Conservation (phyloP, 148 eudicot species). For the Heliamphora exappendiculata region DNA sequence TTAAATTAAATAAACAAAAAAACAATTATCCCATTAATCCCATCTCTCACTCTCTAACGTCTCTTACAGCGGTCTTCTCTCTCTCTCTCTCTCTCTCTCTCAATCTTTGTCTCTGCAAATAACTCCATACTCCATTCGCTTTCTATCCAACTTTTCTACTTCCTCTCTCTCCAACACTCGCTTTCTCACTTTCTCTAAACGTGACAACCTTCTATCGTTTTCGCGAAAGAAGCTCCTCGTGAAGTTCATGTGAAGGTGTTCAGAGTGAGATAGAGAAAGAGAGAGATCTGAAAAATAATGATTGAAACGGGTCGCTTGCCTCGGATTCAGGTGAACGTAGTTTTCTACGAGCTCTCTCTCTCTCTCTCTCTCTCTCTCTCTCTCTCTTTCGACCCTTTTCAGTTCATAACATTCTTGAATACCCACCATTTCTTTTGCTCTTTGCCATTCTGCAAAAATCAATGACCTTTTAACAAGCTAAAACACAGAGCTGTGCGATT, state of each 20-base stretch:
- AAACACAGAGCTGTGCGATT: neutral
- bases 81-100: neutral
- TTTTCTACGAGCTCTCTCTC: neutral
- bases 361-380: neutral
- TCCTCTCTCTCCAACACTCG: too few relatives aligned
- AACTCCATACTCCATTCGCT: neutral
- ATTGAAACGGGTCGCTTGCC: constrained; percentile 28
- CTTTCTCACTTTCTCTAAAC: neutral
- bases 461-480: neutral
- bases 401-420: neutral
- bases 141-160: neutral
- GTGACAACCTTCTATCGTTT: neutral
- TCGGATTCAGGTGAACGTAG: constrained; percentile 32
- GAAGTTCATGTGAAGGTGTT: constrained; percentile 4
- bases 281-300: constrained; percentile 18
- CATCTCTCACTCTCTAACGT: too few relatives aligned
- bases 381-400: neutral
- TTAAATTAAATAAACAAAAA: too few relatives aligned
- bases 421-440: neutral
- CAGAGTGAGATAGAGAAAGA: constrained; percentile 2
- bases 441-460: neutral
- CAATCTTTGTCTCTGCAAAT: neutral
- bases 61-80: too few relatives aligned
- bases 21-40: too few relatives aligned
- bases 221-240: neutral